Evolutionary conservation across 2,329 filamentous ascomycete species (phyloP), one percentile per base, ranked within the genome.

Genomic region (Aspergillus ibericus): DNA sequence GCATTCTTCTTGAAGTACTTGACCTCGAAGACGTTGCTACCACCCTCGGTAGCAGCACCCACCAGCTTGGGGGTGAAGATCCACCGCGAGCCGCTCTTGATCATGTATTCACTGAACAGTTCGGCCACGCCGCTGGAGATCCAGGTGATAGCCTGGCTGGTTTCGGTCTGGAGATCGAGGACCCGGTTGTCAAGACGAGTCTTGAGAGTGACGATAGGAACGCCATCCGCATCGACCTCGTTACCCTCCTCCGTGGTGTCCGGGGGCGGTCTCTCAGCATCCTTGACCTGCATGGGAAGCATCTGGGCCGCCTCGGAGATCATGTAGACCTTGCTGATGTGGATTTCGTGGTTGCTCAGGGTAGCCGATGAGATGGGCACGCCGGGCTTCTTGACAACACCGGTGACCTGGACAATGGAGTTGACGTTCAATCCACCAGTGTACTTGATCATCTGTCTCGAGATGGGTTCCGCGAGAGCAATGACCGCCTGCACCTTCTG

Each of bases 381-480:
- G 20, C 89, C 83, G 0, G 93, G 90, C 78, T 89, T 89, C 81
- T 92, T 85, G 54, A 98, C 88, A 32, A 83, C 80, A 65, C 89
- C 95, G 70, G 96, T 90, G 60, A 97, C 87, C 40, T 88, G 80
- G 25, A 97, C 87, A 67, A 90, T 92, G 67, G 89, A 92, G 81
- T 97, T 93, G 47, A 88, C 82, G 70, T 86, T 89, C 66, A 96
- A 78, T 44, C 81, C 83, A 49, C 85, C 86, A 51, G 89, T 87
- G 86, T 90, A 98, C 80, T 98, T 98, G 73, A 97, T 91, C 93
- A 98, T 98, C 77, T 91, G 92, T 74, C 88, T 88, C 62, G 86
- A 90, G 36, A 92, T 84, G 51, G 79, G 83, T 62, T 73, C 78
- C 35, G 82, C 86, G 69, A 92, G 85, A 72, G 81, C 77, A 69